Base-by-base conservation (phyloP, 164 flowering plant species). In the Pachysandra terminalis region DNA sequence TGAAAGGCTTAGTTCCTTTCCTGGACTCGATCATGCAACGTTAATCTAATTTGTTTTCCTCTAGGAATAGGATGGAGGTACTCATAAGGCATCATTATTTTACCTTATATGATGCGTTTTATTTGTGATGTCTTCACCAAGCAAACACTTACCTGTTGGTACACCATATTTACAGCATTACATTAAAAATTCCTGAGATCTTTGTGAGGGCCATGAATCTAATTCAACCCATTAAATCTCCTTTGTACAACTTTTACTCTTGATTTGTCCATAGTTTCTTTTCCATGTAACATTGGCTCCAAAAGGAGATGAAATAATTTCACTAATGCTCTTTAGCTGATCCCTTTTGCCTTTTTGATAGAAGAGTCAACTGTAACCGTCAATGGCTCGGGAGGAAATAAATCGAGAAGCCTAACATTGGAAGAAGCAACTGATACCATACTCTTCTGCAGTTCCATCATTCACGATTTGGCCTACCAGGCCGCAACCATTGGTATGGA, bases 371-470 rank as follows among this genome's bases (percentile, higher is more conserved):
- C 80, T 7, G 83, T 86, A 8, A 45, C 75, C 71, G 81, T 83
- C 1, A 89, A 79, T 70, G 80, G 80, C 53, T 80, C 67, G 1
- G 78, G 70, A 60, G 81, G 88, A 70, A 82, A 73, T 22, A 73
- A 70, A 61, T 45, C 74, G 15, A 86, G 84, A 85, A 92, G 93
- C 85, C 77, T 89, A 19, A 88, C 95, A 2, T 82, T 92, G 64
- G 96, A 96, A 65, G 99, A 92, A 85, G 98, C 98, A 59, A 88
- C 95, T 0, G 99, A 96, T 70, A 77, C 93, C 23, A 86, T 92
- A 59, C 95, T 89, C 37, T 92, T 95, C 80, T 96, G 99, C 83
- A 87, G 86, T 69, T 90, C 99, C 32, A 87, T 92, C 54, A 81
- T 90, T 70, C 96, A 96, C 45, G 77, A 85, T 80, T 74, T 96